Conservation (phyloP, 768 basidiomycete species). For the Russula abietina region DNA sequence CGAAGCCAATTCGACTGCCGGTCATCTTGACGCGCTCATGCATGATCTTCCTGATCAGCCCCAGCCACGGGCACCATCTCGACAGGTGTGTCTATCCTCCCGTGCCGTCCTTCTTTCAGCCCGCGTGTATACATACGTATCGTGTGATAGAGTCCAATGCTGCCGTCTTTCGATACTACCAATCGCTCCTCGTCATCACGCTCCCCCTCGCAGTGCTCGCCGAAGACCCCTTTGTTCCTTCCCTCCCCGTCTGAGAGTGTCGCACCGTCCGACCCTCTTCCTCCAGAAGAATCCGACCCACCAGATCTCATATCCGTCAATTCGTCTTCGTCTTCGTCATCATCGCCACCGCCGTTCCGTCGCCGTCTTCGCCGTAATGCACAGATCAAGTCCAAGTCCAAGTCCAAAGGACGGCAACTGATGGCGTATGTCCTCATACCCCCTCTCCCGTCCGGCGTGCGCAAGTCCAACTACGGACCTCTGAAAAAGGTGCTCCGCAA, state of each 20-base stretch:
- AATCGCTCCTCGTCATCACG: background rate
- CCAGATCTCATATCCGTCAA: constrained; percentile 9
- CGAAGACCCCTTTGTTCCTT: constrained; percentile 13
- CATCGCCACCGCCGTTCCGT: background rate
- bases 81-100: constrained; percentile 5
- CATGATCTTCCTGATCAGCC: background rate
- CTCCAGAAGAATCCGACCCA: background rate
- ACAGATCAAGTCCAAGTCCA: background rate
- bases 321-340: background rate
- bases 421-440: constrained; percentile 14
- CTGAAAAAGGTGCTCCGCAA: background rate
- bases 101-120: background rate
- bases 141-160: background rate
- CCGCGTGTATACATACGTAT: background rate
- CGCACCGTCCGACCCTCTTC: background rate
- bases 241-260: constrained; percentile 8
- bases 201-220: background rate
- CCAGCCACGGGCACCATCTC: background rate
- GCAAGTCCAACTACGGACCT: constrained; percentile 4
- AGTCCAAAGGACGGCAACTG: constrained; percentile 6
- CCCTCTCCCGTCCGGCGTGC: background rate
- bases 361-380: background rate
- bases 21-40: background rate
- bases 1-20: background rate
- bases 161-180: background rate